Percentiles rank a stretch among this genome's conserved stretches.
phyloP scores from a whole-genome alignment of 805 yeast species.

The Suhomyces pyralidae region DNA sequence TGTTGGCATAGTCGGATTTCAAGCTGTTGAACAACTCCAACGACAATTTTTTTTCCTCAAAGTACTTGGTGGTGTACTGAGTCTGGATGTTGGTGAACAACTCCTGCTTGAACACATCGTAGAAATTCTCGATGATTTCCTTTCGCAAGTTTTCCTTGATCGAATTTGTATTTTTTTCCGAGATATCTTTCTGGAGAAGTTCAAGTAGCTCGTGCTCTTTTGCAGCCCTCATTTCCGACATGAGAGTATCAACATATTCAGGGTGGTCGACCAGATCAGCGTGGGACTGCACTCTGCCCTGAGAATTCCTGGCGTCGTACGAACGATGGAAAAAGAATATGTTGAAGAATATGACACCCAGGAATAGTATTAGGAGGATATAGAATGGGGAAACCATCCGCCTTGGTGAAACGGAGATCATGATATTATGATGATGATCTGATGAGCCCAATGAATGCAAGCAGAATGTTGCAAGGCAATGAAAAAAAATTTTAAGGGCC shows the following conservation, averaged over 20 bases:
- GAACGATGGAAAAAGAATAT: conserved; percentile 5
- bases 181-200: conserved; percentile 8
- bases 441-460: not conserved
- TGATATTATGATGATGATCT: not conserved
- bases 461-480: not conserved
- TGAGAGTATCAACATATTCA: conserved; percentile 6
- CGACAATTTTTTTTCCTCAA: conserved; percentile 10
- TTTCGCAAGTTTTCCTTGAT: conserved; percentile 6
- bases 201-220: conserved; percentile 10
- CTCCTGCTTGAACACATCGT: conserved; percentile 7
- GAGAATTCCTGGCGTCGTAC: not conserved
- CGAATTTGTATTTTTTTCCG: conserved; percentile 5
- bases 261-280: conserved; percentile 7
- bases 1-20: conserved; percentile 11
- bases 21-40: conserved; percentile 11
- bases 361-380: conserved; percentile 6
- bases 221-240: conserved; percentile 6
- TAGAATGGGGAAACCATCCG: conserved; percentile 11
- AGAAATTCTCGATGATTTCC: conserved; percentile 9
- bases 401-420: conserved; percentile 8
- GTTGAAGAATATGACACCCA: conserved; percentile 8
- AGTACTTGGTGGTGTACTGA: conserved; percentile 13
- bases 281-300: not conserved
- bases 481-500: not conserved
- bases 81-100: conserved; percentile 7